Conservation (phyloP, 2,329 filamentous ascomycete genomes). For the Alternaria longipes region DNA sequence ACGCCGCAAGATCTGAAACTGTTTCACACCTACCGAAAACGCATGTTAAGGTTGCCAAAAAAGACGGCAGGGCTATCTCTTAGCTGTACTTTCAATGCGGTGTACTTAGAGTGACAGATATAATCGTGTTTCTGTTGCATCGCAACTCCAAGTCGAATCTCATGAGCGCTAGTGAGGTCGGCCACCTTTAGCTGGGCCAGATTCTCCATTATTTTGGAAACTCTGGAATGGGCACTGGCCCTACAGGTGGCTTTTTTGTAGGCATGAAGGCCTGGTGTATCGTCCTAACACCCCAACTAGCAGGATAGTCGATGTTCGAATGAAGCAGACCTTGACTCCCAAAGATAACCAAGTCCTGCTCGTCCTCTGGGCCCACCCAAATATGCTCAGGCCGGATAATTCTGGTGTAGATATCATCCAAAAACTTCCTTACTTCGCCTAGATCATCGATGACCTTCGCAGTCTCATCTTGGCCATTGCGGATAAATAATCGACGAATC, state of each 20-base stretch:
- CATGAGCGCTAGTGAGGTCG: accelerated
- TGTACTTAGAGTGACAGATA: too few relatives aligned
- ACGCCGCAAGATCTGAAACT: too few relatives aligned
- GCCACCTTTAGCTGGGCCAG: too few relatives aligned
- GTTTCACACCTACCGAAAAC: too few relatives aligned
- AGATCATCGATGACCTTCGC: background rate
- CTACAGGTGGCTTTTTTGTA: background rate
- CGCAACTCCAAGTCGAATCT: too few relatives aligned
- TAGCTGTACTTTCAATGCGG: accelerated
- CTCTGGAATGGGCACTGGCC: slow-evolving; percentile 4
- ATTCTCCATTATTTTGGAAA: background rate
- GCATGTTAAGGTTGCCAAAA: too few relatives aligned
- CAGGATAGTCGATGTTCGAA: background rate
- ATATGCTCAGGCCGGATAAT: slow-evolving; percentile 1
- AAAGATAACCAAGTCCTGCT: background rate
- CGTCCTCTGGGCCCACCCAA: background rate
- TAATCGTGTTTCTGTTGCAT: too few relatives aligned
- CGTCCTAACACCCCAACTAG: background rate
- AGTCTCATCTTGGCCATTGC: background rate
- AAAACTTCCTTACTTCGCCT: background rate
- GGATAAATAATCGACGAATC: background rate
- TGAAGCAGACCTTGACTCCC: background rate
- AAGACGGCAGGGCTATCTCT: too few relatives aligned
- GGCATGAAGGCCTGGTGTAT: slow-evolving; percentile 1
- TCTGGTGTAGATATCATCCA: background rate